Evolutionary conservation across 2,329 filamentous ascomycete species (phyloP), one percentile per base, ranked within the genome.

Genomic region (Biscogniauxia marginata): DNA sequence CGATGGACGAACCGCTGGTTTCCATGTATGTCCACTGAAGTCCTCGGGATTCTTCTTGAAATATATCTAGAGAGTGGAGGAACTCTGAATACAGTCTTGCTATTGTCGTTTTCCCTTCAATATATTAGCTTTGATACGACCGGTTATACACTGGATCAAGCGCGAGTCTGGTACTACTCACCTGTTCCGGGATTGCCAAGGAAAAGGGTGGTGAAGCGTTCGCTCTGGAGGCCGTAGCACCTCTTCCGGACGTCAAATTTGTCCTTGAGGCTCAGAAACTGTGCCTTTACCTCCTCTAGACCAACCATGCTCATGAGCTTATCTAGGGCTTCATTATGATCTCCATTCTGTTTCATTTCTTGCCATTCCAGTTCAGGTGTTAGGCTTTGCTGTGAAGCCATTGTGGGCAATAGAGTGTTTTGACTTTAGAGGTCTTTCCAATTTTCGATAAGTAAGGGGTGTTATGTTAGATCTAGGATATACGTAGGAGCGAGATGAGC

Each of bases 131-230:
- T 7, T 8, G 4, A 8, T 19, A 49, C 6, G 8, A 16, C 9
- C 13, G 1, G 30, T 39, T n/a, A n/a, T n/a, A n/a, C n/a, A n/a
- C 6, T n/a, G 7, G 7, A 4, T 16, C 11, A 39, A n/a, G 30
- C 7, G 2, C n/a, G 6, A n/a, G 7, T 4, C 13, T 5, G 13
- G 30, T 4, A 4, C n/a, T 16, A 53, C 73, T 67, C 71, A 82
- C 87, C 88, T 55, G 89, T 92, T 3, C 90, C 89, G 0, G 89
- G 89, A 63, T 92, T 93, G 0, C 89, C 89, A 0, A 92, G 72
- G 3, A 93, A 71, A 0, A 80, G 78, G 1, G 82, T 79, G 6
- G 86, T 83, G 53, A 88, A 84, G 1, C 89, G 75, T 58, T 90
- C 86, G 0, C 74, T 71, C 1, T 71, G 74, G 0, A 88, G 67